Conservation (phyloP, 345 rosid species). For the Clausena lansium region DNA sequence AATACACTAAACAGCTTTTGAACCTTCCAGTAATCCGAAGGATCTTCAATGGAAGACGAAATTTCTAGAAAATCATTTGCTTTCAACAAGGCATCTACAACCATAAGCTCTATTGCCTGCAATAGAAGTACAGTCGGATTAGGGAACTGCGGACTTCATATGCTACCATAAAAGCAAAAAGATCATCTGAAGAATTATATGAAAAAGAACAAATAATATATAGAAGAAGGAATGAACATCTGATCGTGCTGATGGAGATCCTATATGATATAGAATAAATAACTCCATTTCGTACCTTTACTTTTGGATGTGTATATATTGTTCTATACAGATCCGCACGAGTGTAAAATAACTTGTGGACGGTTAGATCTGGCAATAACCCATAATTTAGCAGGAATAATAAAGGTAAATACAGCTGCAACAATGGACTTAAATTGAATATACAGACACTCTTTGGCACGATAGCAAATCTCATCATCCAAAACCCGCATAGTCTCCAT, state of each 20-base stretch:
- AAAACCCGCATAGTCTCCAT: constrained; percentile 88
- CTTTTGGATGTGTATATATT: constrained; percentile 94
- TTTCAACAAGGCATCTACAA: constrained; percentile 81
- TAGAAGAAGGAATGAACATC: background rate
- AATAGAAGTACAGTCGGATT: constrained; percentile 11
- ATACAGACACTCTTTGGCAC: constrained; percentile 88
- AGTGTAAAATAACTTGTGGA: constrained; percentile 81
- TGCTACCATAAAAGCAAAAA: background rate
- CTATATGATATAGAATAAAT: constrained; percentile 1
- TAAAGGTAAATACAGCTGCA: constrained; percentile 8
- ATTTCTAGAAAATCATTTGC: constrained; percentile 66
- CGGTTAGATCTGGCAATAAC: constrained; percentile 59
- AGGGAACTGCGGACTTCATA: constrained; percentile 4
- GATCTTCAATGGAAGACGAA: constrained; percentile 62
- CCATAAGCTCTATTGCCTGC: constrained; percentile 93
- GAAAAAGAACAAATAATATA: background rate
- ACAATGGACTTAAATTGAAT: constrained; percentile 17
- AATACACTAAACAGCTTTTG: constrained; percentile 10
- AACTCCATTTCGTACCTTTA: constrained; percentile 51
- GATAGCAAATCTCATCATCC: constrained; percentile 91
- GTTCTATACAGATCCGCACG: constrained; percentile 94
- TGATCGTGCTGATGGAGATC: constrained; percentile 11
- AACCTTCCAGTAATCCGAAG: constrained; percentile 93
- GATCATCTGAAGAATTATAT: background rate
- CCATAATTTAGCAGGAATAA: constrained; percentile 9